A percentile compares a stretch with the other conserved stretches of the same genome.
Evolutionary conservation across 2,329 filamentous ascomycete genomes (phyloP).

Genomic region (Arthrobotrys musiformis): DNA sequence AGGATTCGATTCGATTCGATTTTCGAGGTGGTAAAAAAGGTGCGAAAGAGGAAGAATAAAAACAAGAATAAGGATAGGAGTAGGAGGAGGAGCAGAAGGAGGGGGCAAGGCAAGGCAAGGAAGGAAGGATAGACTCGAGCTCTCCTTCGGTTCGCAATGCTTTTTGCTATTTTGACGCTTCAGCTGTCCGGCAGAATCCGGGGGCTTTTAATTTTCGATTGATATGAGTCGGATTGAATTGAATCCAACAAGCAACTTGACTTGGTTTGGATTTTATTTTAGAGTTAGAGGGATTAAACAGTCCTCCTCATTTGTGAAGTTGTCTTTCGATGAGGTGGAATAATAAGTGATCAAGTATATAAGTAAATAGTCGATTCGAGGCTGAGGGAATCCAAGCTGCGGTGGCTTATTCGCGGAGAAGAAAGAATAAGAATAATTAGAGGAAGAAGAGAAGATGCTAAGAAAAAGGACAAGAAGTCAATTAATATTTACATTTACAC

Average conservation of each 20-base stretch:
- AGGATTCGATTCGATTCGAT: slow-evolving; percentile 30
- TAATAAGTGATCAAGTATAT: not conserved
- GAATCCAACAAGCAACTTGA: no score
- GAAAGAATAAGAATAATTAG: not conserved
- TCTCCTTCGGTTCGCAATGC: slow-evolving; percentile 51
- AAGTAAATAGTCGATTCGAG: no score
- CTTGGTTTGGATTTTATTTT: not conserved
- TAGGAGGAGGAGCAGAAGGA: not conserved
- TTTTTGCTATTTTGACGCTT: slow-evolving; percentile 56
- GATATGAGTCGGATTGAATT: not conserved
- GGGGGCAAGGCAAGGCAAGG: no score
- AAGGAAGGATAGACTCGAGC: slow-evolving; percentile 11
- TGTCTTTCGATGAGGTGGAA: not conserved
- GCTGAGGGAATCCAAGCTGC: not conserved
- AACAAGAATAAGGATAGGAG: not conserved
- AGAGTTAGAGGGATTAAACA: not conserved
- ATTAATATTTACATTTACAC: slow-evolving; percentile 22
- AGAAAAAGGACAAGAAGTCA: not conserved
- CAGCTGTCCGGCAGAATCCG: slow-evolving; percentile 50
- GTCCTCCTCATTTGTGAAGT: not conserved
- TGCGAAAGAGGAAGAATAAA: not conserved
- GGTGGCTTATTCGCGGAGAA: not conserved
- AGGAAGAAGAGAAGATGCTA: not conserved
- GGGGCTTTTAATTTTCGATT: slow-evolving; percentile 21
- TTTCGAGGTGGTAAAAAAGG: no score